A percentile compares a stretch with the other conserved stretches of the same genome.
These are phyloP conservation scores for Leptographium procerum DNA, from an alignment of 2,329 filamentous ascomycete genomes.

Conservation along the genomic window DNA sequence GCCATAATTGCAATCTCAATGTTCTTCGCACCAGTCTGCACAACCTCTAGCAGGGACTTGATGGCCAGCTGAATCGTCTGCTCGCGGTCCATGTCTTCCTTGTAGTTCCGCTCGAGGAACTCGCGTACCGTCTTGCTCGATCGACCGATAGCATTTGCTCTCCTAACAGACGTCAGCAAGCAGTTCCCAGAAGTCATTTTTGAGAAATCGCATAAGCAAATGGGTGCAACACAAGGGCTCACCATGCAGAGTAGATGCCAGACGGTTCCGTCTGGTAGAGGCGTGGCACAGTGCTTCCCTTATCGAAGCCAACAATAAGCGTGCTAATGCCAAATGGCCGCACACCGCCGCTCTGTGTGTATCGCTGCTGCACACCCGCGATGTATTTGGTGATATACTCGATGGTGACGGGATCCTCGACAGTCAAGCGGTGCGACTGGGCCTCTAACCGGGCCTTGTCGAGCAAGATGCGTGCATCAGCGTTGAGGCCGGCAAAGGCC, in stretches of 20 bases:
- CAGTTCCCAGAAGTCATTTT: background rate
- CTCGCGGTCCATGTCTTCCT: constrained; percentile 93
- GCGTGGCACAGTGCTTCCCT: constrained; percentile 75
- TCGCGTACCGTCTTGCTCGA: constrained; percentile 98
- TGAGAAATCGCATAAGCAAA: background rate
- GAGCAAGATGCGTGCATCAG: constrained; percentile 92
- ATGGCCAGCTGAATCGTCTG: constrained; percentile 93
- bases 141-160: constrained; percentile 96
- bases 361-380: constrained; percentile 93
- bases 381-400: constrained; percentile 99
- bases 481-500: constrained; percentile 93
- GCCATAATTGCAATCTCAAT: constrained; percentile 99
- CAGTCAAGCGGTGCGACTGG: constrained; percentile 91
- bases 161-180: constrained; percentile 46
- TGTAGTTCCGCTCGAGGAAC: constrained; percentile 98
- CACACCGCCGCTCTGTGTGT: constrained; percentile 97
- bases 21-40: constrained; percentile 98
- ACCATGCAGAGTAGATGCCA: constrained; percentile 99
- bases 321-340: constrained; percentile 98
- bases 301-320: constrained; percentile 96
- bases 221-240: constrained; percentile 22
- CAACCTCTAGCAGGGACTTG: constrained; percentile 95
- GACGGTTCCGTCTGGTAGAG: constrained; percentile 99
- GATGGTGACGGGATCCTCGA: constrained; percentile 94
- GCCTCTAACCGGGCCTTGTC: constrained; percentile 97